Percentiles rank a stretch among this genome's conserved stretches.
phyloP scores from a whole-genome alignment of 176 grass and related monocot species.

The Elaeis guineensis region DNA sequence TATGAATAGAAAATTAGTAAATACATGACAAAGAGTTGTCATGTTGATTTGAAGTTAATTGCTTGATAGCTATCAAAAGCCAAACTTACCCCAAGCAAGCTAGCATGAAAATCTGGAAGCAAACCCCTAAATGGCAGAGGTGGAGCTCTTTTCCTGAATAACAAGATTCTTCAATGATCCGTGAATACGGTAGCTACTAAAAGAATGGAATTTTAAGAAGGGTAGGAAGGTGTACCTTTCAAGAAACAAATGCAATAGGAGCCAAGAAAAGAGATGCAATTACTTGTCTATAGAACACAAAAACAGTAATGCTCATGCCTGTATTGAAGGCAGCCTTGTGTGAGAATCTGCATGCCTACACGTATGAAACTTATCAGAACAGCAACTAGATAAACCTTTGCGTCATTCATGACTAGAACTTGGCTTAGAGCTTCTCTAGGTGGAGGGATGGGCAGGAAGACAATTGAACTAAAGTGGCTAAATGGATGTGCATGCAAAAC shows the following conservation, averaged over 20 bases:
- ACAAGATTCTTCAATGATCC: neutral
- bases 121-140: constrained; percentile 39
- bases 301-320: constrained; percentile 61
- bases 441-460: too few species aligned
- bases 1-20: too few species aligned
- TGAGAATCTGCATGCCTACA: constrained; percentile 49
- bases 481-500: too few species aligned
- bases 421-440: too few species aligned
- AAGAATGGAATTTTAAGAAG: too few species aligned
- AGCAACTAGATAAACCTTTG: constrained; percentile 40
- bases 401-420: constrained; percentile 23
- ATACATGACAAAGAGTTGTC: too few species aligned
- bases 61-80: too few species aligned
- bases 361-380: constrained; percentile 50
- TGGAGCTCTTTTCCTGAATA: constrained; percentile 52
- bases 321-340: constrained; percentile 49
- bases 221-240: constrained; percentile 31
- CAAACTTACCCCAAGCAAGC: constrained; percentile 61
- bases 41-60: too few species aligned
- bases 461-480: too few species aligned
- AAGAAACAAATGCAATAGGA: constrained; percentile 37
- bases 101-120: constrained; percentile 52
- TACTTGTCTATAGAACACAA: constrained; percentile 63
- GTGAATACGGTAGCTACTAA: too few species aligned
- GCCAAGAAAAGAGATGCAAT: constrained; percentile 42